Percentiles rank a stretch among this genome's conserved stretches.
Evolutionary conservation across 1,284 basidiomycete genomes (phyloP).

Genomic region (Pseudozyma sp.): DNA sequence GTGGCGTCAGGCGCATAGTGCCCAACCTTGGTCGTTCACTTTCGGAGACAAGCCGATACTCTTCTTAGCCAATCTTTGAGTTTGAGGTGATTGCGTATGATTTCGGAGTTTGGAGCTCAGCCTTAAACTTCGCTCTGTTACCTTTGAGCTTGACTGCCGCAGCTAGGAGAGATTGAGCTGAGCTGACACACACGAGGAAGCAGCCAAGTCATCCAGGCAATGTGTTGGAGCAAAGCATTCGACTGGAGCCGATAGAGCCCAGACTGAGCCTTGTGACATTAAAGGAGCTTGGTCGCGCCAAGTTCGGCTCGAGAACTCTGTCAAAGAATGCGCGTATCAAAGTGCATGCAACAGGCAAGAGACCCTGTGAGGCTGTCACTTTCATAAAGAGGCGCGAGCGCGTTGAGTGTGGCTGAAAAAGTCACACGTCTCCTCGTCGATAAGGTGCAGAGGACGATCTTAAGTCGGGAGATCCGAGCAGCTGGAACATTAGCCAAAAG

Average conservation of each 20-base stretch:
- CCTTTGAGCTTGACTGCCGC: no score
- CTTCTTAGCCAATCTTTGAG: background rate
- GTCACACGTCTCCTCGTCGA: background rate
- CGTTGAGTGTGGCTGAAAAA: conserved; percentile 3
- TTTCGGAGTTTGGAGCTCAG: background rate
- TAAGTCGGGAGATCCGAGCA: background rate
- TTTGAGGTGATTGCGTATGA: background rate
- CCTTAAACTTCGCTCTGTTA: no score
- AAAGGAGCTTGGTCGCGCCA: no score
- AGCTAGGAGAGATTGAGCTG: no score
- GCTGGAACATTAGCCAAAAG: background rate
- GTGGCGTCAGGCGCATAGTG: background rate
- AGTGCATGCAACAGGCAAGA: background rate
- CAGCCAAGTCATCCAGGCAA: no score
- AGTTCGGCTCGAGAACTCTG: no score
- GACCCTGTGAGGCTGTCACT: background rate
- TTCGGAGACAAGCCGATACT: conserved; percentile 1
- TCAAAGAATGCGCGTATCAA: background rate
- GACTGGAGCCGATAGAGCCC: no score
- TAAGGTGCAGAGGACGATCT: no score
- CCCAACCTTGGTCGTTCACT: background rate
- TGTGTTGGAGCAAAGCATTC: no score
- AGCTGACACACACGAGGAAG: no score
- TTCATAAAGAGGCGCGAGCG: background rate
- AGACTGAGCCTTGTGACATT: no score